phyloP scores from a whole-genome alignment of 768 basidiomycete genomes.

The Agaricus blazei region DNA sequence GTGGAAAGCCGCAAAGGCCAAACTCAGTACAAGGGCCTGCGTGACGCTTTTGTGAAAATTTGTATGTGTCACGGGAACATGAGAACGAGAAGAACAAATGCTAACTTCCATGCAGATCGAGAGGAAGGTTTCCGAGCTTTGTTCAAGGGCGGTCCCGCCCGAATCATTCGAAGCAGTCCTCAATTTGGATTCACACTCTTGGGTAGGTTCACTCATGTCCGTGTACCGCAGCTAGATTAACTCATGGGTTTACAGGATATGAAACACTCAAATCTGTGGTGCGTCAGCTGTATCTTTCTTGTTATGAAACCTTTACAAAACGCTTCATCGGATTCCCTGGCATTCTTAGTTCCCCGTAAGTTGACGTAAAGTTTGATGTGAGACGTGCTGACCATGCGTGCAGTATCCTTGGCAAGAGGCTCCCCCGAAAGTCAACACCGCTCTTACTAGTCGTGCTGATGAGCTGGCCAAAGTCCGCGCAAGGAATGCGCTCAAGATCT shows the following conservation, averaged over 20 bases:
- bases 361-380: slow-evolving; percentile 20
- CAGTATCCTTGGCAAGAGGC: slow-evolving; percentile 82
- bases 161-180: slow-evolving; percentile 82
- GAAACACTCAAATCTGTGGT: slow-evolving; percentile 42
- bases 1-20: slow-evolving; percentile 90
- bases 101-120: slow-evolving; percentile 45
- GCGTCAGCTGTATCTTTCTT: slow-evolving; percentile 22
- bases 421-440: slow-evolving; percentile 63
- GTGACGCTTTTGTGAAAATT: slow-evolving; percentile 88
- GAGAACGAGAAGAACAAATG: not conserved
- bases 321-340: slow-evolving; percentile 2
- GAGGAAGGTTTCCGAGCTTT: slow-evolving; percentile 89
- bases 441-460: slow-evolving; percentile 64
- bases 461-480: slow-evolving; percentile 89
- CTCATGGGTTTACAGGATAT: slow-evolving; percentile 26
- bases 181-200: slow-evolving; percentile 94
- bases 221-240: slow-evolving; percentile 13
- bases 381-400: slow-evolving; percentile 16
- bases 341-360: slow-evolving; percentile 42
- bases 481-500: slow-evolving; percentile 89
- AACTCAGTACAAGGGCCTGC: slow-evolving; percentile 84
- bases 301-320: not conserved
- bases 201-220: slow-evolving; percentile 26
- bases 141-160: slow-evolving; percentile 90
- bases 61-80: slow-evolving; percentile 42